A percentile compares a stretch with the other conserved stretches of the same genome.
These are phyloP conservation scores for Botryotinia convoluta DNA, from an alignment of 2,329 filamentous ascomycete species.

Conservation along the genomic window DNA sequence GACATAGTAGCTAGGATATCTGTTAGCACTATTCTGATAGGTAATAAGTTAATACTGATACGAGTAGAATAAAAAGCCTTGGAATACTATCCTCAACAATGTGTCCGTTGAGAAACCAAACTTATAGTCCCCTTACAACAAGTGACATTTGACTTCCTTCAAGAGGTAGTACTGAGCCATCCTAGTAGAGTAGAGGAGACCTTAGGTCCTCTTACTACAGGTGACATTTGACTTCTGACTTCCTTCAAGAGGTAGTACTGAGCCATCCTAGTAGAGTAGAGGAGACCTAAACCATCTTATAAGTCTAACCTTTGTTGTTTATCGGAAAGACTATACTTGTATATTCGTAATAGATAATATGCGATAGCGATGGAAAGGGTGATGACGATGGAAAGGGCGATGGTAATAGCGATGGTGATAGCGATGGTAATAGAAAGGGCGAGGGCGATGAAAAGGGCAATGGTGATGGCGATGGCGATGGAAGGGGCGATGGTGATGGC, in stretches of 20 bases:
- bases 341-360: too few species aligned
- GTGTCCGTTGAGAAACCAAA: neutral
- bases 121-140: neutral
- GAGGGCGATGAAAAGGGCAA: too few species aligned
- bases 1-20: too few species aligned
- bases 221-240: neutral
- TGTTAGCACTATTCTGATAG: neutral
- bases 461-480: too few species aligned
- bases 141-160: neutral
- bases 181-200: neutral
- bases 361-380: too few species aligned
- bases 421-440: too few species aligned
- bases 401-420: too few species aligned
- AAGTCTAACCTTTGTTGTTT: too few species aligned
- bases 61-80: neutral
- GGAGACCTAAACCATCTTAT: too few species aligned
- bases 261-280: neutral
- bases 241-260: neutral
- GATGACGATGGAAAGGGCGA: too few species aligned
- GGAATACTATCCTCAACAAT: neutral
- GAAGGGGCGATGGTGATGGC: too few species aligned
- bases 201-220: neutral
- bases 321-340: too few species aligned
- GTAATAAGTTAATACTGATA: neutral
- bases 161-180: neutral